A percentile compares a stretch with the other conserved stretches of the same genome.
phyloP scores from a whole-genome alignment of 1,284 basidiomycete species.

The Trichosporon coremiiforme region DNA sequence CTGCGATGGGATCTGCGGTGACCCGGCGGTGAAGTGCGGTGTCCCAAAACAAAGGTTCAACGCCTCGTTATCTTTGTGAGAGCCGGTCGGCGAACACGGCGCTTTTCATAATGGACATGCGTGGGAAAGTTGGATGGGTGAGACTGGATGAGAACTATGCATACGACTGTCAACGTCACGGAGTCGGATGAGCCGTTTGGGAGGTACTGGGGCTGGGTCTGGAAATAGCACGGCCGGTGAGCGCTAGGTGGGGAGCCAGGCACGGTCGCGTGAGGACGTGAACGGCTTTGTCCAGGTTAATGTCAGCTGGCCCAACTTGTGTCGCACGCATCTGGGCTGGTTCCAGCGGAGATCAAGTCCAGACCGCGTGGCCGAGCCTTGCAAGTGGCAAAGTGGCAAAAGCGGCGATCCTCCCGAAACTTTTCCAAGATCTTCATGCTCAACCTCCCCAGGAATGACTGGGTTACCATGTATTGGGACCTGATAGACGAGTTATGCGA shows the following conservation, averaged over 20 bases:
- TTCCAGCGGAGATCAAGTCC: neutral
- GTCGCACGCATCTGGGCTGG: too few species aligned
- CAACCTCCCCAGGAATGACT: neutral
- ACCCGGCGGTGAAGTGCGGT: neutral
- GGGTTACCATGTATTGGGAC: neutral
- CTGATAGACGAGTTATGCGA: neutral
- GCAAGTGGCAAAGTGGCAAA: constrained; percentile 3
- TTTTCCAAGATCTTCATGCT: neutral
- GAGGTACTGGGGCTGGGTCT: neutral
- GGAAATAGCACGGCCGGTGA: neutral
- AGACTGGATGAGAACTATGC: neutral
- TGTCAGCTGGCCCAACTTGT: neutral
- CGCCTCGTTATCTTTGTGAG: neutral
- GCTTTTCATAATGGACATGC: neutral
- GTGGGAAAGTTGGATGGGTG: neutral
- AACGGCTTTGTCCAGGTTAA: neutral
- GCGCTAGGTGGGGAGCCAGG: too few species aligned
- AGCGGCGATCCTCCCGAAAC: constrained; percentile 11
- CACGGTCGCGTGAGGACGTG: too few species aligned
- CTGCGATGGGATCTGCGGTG: neutral
- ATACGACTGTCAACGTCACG: too few species aligned
- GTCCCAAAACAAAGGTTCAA: neutral
- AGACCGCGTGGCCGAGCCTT: neutral
- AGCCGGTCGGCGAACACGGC: neutral
- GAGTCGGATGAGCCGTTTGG: neutral